Conservation (phyloP, 371 early-diverging fungal species). For the Haplosporangium sp. region DNA sequence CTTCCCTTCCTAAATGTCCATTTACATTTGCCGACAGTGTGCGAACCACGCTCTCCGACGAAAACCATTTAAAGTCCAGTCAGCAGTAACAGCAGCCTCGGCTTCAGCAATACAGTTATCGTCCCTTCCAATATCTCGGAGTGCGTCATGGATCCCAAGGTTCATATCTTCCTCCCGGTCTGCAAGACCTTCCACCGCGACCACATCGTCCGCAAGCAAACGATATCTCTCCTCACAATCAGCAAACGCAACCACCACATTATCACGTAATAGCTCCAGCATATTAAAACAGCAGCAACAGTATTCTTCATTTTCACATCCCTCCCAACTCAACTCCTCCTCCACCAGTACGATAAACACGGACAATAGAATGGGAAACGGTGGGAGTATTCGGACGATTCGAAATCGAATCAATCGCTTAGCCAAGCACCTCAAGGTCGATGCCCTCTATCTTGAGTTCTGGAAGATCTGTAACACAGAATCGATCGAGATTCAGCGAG, state of each 20-base stretch:
- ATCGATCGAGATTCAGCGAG: slow-evolving; percentile 25
- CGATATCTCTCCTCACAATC: background rate
- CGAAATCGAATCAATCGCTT: slow-evolving; percentile 18
- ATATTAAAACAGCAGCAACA: background rate
- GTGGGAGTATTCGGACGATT: background rate
- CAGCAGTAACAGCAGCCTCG: too few relatives aligned
- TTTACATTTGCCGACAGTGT: slow-evolving; percentile 38
- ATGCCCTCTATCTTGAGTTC: slow-evolving; percentile 36
- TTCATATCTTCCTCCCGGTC: too few relatives aligned
- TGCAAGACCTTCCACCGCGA: too few relatives aligned
- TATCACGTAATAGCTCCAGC: background rate
- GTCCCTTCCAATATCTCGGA: too few relatives aligned
- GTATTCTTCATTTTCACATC: too few relatives aligned
- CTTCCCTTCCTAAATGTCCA: slow-evolving; percentile 12
- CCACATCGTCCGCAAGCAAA: too few relatives aligned
- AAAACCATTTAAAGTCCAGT: too few relatives aligned
- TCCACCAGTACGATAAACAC: too few relatives aligned
- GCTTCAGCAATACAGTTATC: too few relatives aligned
- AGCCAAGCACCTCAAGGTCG: slow-evolving; percentile 15
- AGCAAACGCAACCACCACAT: background rate
- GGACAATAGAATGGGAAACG: too few relatives aligned
- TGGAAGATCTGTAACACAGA: slow-evolving; percentile 36
- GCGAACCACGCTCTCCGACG: slow-evolving; percentile 10
- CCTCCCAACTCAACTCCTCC: too few relatives aligned
- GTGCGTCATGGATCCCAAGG: too few relatives aligned